Conservation (phyloP, 164 flowering plant species). For the Berberis vulgaris region DNA sequence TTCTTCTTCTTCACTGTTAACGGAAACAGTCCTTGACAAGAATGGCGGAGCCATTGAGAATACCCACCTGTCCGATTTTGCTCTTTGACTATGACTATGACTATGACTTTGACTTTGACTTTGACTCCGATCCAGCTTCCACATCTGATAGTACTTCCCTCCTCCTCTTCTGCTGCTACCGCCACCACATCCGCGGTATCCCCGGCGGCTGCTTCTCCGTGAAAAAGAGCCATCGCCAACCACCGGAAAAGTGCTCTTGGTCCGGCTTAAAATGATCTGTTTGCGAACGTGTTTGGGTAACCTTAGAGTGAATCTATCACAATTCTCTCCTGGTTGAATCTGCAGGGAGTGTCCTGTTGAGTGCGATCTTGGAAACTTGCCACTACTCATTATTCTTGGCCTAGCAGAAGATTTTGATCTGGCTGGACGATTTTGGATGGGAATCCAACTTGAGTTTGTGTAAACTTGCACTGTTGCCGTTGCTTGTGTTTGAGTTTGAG, state of each 20-base stretch:
- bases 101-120: background rate
- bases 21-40: conserved; percentile 28
- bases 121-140: conserved; percentile 13
- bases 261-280: conserved; percentile 37
- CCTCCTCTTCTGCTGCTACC: conserved; percentile 22
- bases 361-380: conserved; percentile 49
- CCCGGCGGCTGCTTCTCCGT: conserved; percentile 22
- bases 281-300: conserved; percentile 50
- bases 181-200: conserved; percentile 22
- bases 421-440: conserved; percentile 31
- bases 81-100: background rate
- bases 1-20: conserved; percentile 20
- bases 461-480: background rate
- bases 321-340: conserved; percentile 46
- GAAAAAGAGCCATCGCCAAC: conserved; percentile 5
- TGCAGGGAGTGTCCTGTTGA: conserved; percentile 67
- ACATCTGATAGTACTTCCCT: conserved; percentile 16
- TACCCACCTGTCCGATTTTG: conserved; percentile 51
- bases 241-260: conserved; percentile 23
- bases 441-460: background rate
- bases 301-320: conserved; percentile 52
- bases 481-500: background rate
- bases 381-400: background rate
- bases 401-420: conserved; percentile 20
- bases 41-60: conserved; percentile 45